Evolutionary conservation across 345 rosid species (phyloP).

Genomic region (Erodium maritimum): DNA sequence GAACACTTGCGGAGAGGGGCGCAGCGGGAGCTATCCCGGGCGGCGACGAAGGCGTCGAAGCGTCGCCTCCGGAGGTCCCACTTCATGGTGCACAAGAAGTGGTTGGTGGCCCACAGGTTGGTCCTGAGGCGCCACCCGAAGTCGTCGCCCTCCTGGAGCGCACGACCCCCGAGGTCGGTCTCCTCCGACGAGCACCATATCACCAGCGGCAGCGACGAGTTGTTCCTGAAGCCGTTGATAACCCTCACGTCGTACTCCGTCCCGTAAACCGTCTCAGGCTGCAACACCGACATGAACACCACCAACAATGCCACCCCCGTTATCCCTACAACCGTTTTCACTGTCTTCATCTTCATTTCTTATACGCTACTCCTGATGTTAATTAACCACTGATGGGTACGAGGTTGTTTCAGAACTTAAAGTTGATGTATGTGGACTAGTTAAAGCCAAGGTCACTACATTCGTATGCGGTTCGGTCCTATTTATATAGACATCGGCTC

Average conservation of each 20-base stretch:
- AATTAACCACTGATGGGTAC: too few species aligned
- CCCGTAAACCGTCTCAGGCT: constrained; percentile 36
- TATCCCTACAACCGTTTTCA: too few species aligned
- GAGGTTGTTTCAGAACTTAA: too few species aligned
- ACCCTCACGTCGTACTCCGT: constrained; percentile 61
- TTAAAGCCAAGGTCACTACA: too few species aligned
- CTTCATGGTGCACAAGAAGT: constrained; percentile 63
- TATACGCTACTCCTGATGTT: too few species aligned
- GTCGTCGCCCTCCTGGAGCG: constrained; percentile 88
- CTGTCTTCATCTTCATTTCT: too few species aligned
- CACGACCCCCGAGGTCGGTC: constrained; percentile 78
- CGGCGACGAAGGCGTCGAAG: constrained; percentile 56
- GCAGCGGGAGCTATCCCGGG: constrained; percentile 49
- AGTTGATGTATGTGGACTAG: too few species aligned
- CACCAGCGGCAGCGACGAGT: constrained; percentile 75
- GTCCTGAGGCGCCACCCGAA: constrained; percentile 56
- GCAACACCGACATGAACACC: constrained; percentile 21
- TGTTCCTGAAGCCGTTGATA: constrained; percentile 68
- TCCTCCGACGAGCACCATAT: constrained; percentile 66
- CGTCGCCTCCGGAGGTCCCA: constrained; percentile 45
- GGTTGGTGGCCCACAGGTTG: constrained; percentile 12
- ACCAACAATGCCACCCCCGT: too few species aligned
- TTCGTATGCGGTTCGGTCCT: too few species aligned
- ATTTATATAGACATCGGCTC: too few species aligned
- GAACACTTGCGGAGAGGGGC: constrained; percentile 48